A percentile compares a stretch with the other conserved stretches of the same genome.
Evolutionary conservation across 2,329 filamentous ascomycete species (phyloP).

Genomic region (Penicillium thymicola): DNA sequence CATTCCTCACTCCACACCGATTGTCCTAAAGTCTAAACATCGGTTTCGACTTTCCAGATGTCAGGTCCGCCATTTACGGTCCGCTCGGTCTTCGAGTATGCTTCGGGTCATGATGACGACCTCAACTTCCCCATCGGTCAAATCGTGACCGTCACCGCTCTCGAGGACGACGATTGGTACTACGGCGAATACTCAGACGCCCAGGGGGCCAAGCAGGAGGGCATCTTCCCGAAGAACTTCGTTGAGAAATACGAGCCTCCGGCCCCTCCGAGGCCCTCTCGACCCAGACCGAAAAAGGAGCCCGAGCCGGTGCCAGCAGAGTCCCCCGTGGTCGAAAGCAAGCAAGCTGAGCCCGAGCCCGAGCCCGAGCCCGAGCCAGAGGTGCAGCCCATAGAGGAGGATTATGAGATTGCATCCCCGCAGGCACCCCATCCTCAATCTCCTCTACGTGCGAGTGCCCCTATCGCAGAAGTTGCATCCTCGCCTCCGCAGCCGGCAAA

Average conservation of each 20-base stretch:
- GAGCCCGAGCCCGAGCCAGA: conserved; percentile 33
- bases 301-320: conserved; percentile 36
- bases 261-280: conserved; percentile 78
- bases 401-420: conserved; percentile 21
- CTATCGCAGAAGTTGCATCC: conserved; percentile 24
- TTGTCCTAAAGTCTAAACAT: conserved; percentile 22
- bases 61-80: conserved; percentile 77
- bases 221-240: conserved; percentile 94
- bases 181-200: conserved; percentile 80
- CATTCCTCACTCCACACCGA: conserved; percentile 22
- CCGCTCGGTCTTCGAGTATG: conserved; percentile 93
- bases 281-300: conserved; percentile 69
- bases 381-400: conserved; percentile 25
- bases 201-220: conserved; percentile 69
- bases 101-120: conserved; percentile 90
- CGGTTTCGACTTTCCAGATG: conserved; percentile 54
- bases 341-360: conserved; percentile 35
- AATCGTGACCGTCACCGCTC: conserved; percentile 88
- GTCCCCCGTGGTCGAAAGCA: conserved; percentile 22
- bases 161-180: conserved; percentile 94
- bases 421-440: conserved; percentile 19
- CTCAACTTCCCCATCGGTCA: conserved; percentile 81
- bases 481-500: conserved; percentile 27
- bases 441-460: conserved; percentile 21
- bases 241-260: conserved; percentile 94